phyloP scores from a whole-genome alignment of 768 basidiomycete species.

The Gelatoporia subvermispora region DNA sequence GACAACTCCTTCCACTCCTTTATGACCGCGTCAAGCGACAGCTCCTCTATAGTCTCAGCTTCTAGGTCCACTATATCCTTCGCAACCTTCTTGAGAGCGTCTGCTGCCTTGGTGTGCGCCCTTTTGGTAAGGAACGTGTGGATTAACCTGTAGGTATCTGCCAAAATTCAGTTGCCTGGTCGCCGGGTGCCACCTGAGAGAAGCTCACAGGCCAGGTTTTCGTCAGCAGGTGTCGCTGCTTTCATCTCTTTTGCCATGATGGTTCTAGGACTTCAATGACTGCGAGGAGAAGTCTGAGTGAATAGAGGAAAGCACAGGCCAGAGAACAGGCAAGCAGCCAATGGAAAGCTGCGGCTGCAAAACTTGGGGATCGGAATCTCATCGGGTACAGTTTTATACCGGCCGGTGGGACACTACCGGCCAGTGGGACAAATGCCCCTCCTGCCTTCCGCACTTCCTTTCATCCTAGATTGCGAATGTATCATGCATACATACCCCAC shows the following conservation, averaged over 20 bases:
- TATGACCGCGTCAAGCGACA: conserved; percentile 62
- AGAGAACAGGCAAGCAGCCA: background rate
- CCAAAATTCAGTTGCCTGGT: background rate
- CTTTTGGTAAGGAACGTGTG: conserved; percentile 66
- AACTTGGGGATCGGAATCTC: too few species aligned
- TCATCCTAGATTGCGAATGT: too few species aligned
- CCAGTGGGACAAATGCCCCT: too few species aligned
- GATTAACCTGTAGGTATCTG: conserved; percentile 75
- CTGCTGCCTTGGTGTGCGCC: conserved; percentile 65
- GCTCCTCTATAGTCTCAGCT: conserved; percentile 39
- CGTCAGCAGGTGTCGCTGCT: conserved; percentile 5
- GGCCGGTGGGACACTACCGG: too few species aligned
- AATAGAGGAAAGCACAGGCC: background rate
- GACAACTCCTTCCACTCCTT: conserved; percentile 51
- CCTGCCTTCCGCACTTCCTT: too few species aligned
- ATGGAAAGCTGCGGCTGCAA: background rate
- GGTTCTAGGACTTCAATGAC: too few species aligned
- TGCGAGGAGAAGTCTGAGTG: too few species aligned
- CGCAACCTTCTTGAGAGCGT: conserved; percentile 70
- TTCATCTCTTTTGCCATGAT: conserved; percentile 1
- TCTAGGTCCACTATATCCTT: conserved; percentile 58
- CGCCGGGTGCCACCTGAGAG: too few species aligned
- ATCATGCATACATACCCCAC: too few species aligned
- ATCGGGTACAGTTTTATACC: too few species aligned
- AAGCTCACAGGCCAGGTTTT: conserved; percentile 11